Evolutionary conservation across 1,284 basidiomycete genomes (phyloP), one percentile per base, ranked within the genome.

Genomic region (Grifola frondosa): DNA sequence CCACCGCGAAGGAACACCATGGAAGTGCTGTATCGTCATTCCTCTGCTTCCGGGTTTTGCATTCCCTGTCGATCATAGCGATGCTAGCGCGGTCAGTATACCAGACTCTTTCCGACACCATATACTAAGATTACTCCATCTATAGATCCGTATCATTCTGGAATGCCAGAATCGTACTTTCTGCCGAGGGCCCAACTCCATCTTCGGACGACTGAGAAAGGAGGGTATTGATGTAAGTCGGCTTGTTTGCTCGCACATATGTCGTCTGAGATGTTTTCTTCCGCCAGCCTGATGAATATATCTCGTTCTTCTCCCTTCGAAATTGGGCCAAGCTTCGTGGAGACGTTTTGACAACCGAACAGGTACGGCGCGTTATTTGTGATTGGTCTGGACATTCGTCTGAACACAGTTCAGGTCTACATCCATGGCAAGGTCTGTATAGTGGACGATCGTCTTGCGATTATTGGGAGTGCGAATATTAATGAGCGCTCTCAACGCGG

Each of bases 391-490:
- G 2, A 21, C 7, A 33, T 40, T 32, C 6, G 17, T 42, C 30
- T 19, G 46, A 19, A 17, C n/a, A 30, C 25, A 22, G 13, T 10
- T 28, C 37, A 88, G 81, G 85, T 95, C 13, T 95, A 96, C 63
- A 91, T 95, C 49, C 92, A 95, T 62, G 89, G 78, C 39, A 93
- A 93, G 70, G 78, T 85, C 21, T 95, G 96, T 73, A 86, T 99
- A 42, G 93, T 98, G 9, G 97, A 99, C 63, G 96, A 99, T 61
- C 85, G 94, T 24, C 74, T 97, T 31, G 95, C 86, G n/a, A 92
- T 99, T 53, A 97, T 97, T 56, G 96, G 96, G n/a, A 97, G 94
- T 45, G 96, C 96, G 15, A 99, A 99, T 64, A 96, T 99, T 74
- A 99, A 99, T 62, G 96, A 99, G 66, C 83, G 96, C 24, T 96